A percentile compares a stretch with the other conserved stretches of the same genome.
Evolutionary conservation across 1,139 yeast species (phyloP).

Genomic region (Magnusiomyces paraingens): DNA sequence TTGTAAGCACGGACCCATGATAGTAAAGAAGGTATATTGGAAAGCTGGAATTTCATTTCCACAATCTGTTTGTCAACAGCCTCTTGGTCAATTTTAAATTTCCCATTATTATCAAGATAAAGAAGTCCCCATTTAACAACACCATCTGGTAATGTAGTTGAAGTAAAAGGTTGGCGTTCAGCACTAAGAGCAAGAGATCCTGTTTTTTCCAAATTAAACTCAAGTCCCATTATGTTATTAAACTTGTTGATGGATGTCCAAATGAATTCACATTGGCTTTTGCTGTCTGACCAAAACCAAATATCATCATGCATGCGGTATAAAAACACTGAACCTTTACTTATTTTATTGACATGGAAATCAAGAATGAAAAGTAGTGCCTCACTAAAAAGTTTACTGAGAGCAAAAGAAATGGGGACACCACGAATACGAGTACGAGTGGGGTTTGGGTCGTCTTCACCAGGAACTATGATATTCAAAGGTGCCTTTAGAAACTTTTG

Average conservation of each 20-base stretch:
- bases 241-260: conserved; percentile 18
- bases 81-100: conserved; percentile 15
- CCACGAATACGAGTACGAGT: conserved; percentile 15
- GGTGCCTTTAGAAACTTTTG: conserved; percentile 15
- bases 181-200: conserved; percentile 17
- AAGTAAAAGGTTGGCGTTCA: background rate
- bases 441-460: background rate
- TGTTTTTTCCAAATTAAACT: conserved; percentile 19
- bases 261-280: conserved; percentile 15
- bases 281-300: conserved; percentile 20
- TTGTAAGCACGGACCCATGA: conserved; percentile 19
- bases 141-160: conserved; percentile 15
- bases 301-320: conserved; percentile 21
- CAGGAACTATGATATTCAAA: conserved; percentile 6
- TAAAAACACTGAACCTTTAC: conserved; percentile 15
- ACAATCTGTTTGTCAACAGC: conserved; percentile 16
- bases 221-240: conserved; percentile 17
- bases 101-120: conserved; percentile 11
- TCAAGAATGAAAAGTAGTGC: conserved; percentile 18
- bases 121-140: conserved; percentile 19
- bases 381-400: conserved; percentile 20
- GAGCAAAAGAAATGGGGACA: conserved; percentile 16
- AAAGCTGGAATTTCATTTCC: conserved; percentile 17
- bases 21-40: conserved; percentile 12
- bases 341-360: conserved; percentile 15